Evolutionary conservation across 2,329 filamentous ascomycete genomes (phyloP).

Genomic region (Triangularia verruculosa): DNA sequence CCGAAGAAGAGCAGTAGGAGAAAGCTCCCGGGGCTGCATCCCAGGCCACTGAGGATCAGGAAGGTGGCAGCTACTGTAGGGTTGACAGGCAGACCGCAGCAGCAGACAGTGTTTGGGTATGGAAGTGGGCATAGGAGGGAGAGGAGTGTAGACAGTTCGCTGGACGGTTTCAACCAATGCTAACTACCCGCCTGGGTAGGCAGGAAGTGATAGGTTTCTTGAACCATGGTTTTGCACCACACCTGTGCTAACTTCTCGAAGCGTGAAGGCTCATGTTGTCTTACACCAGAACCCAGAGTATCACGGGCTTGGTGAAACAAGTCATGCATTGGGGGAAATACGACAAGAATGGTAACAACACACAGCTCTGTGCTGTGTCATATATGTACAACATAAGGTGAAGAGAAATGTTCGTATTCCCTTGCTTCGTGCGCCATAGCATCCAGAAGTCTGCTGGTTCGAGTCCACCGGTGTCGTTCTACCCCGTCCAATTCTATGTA

Average conservation of each 20-base stretch:
- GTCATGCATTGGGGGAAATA: background rate
- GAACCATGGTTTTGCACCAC: too few species aligned
- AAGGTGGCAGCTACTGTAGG: background rate
- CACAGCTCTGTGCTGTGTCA: background rate
- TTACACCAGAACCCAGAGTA: too few species aligned
- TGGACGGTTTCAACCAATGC: background rate
- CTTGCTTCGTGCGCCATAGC: background rate
- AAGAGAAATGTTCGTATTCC: background rate
- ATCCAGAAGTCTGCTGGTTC: background rate
- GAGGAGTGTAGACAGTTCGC: background rate
- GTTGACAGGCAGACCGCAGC: background rate
- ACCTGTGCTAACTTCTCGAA: too few species aligned
- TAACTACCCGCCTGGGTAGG: background rate
- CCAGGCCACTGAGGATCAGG: slow-evolving; percentile 1
- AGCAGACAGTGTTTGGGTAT: background rate
- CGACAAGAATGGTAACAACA: background rate
- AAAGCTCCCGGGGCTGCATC: background rate
- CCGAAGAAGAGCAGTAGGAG: slow-evolving; percentile 9
- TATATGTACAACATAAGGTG: background rate
- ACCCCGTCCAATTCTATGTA: background rate
- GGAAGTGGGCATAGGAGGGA: background rate
- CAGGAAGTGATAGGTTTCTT: background rate
- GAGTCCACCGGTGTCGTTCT: background rate
- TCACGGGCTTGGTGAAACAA: background rate
- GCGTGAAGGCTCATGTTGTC: too few species aligned